phyloP scores from a whole-genome alignment of 352 stramenopile species.

The Phytopythium delawarense region DNA sequence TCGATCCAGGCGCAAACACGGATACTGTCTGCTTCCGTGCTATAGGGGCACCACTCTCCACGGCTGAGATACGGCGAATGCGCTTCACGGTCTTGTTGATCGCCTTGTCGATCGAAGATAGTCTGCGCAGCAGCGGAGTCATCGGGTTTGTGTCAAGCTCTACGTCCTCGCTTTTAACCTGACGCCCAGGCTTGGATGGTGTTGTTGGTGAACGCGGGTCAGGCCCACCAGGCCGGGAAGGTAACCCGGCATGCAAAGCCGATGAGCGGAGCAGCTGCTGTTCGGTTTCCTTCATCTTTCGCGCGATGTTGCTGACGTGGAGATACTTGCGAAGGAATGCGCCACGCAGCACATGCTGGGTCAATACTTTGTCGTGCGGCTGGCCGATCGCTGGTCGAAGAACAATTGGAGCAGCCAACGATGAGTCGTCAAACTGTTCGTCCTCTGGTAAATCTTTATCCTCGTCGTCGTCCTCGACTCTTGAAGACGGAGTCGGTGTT shows the following conservation, averaged over 20 bases:
- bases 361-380: conserved; percentile 41
- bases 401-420: conserved; percentile 30
- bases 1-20: conserved; percentile 1
- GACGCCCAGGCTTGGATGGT: neutral
- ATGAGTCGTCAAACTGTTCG: conserved; percentile 12
- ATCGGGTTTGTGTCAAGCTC: neutral
- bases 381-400: conserved; percentile 23
- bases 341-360: conserved; percentile 52
- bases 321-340: conserved; percentile 66
- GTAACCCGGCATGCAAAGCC: conserved; percentile 17
- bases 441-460: neutral
- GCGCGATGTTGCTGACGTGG: conserved; percentile 55
- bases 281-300: conserved; percentile 61
- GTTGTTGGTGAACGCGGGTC: neutral
- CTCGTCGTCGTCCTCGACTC: neutral
- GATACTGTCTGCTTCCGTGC: neutral
- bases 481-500: conserved; percentile 4
- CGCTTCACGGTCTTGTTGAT: conserved; percentile 62
- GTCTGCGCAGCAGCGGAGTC: conserved; percentile 25
- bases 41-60: conserved; percentile 10
- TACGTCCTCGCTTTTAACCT: neutral
- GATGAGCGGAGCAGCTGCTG: conserved; percentile 37
- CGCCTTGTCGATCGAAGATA: conserved; percentile 57
- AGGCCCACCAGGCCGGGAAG: conserved; percentile 6
- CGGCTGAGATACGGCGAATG: conserved; percentile 43